These are phyloP conservation scores for Acanthamoeba sp. DNA, from an alignment of 208 protist genomes.

Conservation along the genomic window DNA sequence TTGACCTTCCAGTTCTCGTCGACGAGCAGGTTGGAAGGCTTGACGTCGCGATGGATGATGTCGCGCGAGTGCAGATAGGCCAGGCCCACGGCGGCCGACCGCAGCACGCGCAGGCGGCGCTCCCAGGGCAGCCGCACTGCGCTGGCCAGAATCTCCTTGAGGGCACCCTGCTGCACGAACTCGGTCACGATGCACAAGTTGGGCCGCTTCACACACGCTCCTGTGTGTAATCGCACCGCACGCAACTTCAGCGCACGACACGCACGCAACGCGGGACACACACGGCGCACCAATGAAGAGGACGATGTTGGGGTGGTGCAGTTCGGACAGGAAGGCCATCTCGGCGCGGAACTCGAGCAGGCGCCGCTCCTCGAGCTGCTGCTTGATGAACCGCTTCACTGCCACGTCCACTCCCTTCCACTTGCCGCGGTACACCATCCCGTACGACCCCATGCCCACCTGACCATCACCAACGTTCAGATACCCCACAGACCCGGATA, in stretches of 20 bases:
- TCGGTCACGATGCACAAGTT: conserved; percentile 86
- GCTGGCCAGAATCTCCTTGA: conserved; percentile 78
- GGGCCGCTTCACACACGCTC: conserved; percentile 77
- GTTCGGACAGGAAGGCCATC: conserved; percentile 64
- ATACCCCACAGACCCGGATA: background rate
- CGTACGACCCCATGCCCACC: conserved; percentile 26
- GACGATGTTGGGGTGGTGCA: conserved; percentile 63
- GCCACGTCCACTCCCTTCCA: conserved; percentile 66
- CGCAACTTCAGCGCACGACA: background rate
- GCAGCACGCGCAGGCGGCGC: background rate
- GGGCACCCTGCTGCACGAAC: conserved; percentile 80
- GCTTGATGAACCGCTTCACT: conserved; percentile 67
- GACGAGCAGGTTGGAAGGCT: no score
- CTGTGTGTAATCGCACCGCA: background rate
- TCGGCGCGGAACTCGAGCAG: conserved; percentile 56
- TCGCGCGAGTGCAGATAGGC: conserved; percentile 48
- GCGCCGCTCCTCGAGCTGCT: conserved; percentile 41
- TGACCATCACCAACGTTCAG: background rate
- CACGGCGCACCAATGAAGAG: conserved; percentile 17
- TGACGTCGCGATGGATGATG: no score
- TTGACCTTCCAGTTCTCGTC: no score
- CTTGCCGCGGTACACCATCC: conserved; percentile 35
- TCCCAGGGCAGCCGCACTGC: background rate
- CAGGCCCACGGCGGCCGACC: conserved; percentile 32
- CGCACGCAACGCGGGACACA: background rate